phyloP scores from a whole-genome alignment of 2,329 filamentous ascomycete species.

The Passalora sequoiae region DNA sequence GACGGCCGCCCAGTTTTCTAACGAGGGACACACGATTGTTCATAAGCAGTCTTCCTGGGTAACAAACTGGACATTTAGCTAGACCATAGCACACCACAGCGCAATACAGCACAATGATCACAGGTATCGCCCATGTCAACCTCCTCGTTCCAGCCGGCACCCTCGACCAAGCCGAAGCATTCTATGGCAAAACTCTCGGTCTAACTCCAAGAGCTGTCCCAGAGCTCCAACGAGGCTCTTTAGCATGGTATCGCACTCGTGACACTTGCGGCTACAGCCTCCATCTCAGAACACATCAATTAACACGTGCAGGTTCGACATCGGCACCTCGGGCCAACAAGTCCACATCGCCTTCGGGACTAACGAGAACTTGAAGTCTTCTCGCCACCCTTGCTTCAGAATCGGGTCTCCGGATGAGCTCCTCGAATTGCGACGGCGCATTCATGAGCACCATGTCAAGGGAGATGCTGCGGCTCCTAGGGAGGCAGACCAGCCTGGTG shows the following conservation, averaged over 20 bases:
- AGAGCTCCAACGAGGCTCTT: slow-evolving; percentile 44
- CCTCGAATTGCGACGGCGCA: slow-evolving; percentile 41
- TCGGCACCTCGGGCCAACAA: slow-evolving; percentile 48
- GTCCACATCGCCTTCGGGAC: slow-evolving; percentile 51
- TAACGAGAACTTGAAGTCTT: slow-evolving; percentile 38
- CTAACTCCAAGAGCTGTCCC: slow-evolving; percentile 52
- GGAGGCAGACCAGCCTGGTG: slow-evolving; percentile 53
- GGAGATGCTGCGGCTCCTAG: slow-evolving; percentile 49
- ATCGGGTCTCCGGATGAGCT: slow-evolving; percentile 48
- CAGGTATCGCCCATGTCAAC: slow-evolving; percentile 55
- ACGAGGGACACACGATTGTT: too few relatives aligned
- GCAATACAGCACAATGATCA: slow-evolving; percentile 49
- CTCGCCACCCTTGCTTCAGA: slow-evolving; percentile 56
- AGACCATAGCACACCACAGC: too few relatives aligned
- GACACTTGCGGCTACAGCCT: not conserved
- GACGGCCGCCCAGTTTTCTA: too few relatives aligned
- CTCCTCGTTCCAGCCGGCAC: slow-evolving; percentile 53
- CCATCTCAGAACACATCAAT: not conserved
- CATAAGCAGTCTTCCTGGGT: too few relatives aligned
- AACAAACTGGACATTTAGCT: too few relatives aligned
- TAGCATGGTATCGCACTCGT: slow-evolving; percentile 48
- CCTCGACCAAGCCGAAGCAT: slow-evolving; percentile 48
- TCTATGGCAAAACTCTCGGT: slow-evolving; percentile 55
- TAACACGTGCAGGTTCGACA: slow-evolving; percentile 45
- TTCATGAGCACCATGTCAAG: slow-evolving; percentile 49